Base-by-base conservation (phyloP, 768 basidiomycete genomes). In the Boletus rufocinnamomeus region DNA sequence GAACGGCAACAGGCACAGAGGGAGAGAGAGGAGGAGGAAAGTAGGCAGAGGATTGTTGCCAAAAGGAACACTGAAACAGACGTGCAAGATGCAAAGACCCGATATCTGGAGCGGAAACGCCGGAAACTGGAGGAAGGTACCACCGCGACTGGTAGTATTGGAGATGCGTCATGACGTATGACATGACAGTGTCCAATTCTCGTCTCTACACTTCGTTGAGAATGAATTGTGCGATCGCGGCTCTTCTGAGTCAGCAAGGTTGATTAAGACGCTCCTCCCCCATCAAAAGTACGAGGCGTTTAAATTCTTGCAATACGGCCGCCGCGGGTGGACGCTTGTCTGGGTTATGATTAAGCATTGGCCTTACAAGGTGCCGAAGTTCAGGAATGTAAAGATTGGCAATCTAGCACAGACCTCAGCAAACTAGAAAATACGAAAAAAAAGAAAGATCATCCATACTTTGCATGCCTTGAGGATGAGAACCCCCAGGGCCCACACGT, bases 51-150 rank as follows among this genome's bases (percentile, higher is more conserved):
- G 58, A 79, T 82, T 37, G 81, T 92, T 27, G 77, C 83, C 52
- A 89, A 86, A 70, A 82, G 93, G 59, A 96, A 95, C 69, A 86
- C 82, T 28, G 87, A 90, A 38, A 73, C 73, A n/a, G 84, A 86
- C 53, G 83, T 95, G 38, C 80, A 86, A 72, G 87, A 81, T 68
- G 92, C 91, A 16, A 82, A 82, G 53, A 83, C 87, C 59, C 81
- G 93, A 53, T 94, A 89, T 67, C 68, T 89, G 49, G 85, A 87
- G 68, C 78, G 95, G 66, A 97, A 97, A 76, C 84, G 88, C 50
- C 83, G 82, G 70, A 89, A 82, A 66, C 58, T 93, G 68, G 91
- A 93, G 65, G 73, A 79, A 54, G 51, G 28, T 19, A 28, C 44
- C 16, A 25, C 21, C 1, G 44, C 34, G 16, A 52, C 37, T 40